These are phyloP conservation scores for Morella rubra DNA, from an alignment of 306 rosid genomes.

Conservation along the genomic window DNA sequence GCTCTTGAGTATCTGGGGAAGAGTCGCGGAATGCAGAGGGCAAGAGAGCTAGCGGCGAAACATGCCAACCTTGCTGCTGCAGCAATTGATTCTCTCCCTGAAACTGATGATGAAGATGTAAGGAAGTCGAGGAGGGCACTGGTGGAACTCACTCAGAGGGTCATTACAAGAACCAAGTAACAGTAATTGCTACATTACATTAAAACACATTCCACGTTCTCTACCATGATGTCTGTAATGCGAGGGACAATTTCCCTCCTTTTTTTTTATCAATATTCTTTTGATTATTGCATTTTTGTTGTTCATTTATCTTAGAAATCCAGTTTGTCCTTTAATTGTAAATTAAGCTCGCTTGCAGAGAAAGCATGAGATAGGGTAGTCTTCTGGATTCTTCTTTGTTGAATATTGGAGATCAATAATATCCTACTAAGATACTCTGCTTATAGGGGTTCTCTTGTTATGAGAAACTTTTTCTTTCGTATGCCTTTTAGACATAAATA, in stretches of 20 bases:
- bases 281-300: conserved; percentile 3
- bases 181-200: conserved; percentile 4
- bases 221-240: conserved; percentile 1
- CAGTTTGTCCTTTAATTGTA: background rate
- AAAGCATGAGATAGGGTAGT: background rate
- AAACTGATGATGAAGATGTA: conserved; percentile 66
- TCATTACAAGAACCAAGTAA: conserved; percentile 82
- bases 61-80: conserved; percentile 88
- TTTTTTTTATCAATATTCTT: conserved; percentile 14
- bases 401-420: no score
- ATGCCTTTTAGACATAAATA: no score
- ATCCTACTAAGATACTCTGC: no score
- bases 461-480: no score
- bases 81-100: conserved; percentile 81
- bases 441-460: no score
- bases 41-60: conserved; percentile 74
- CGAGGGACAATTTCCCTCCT: background rate
- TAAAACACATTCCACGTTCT: background rate
- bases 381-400: no score
- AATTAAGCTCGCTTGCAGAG: background rate
- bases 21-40: conserved; percentile 79
- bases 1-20: conserved; percentile 83
- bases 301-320: conserved; percentile 1
- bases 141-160: conserved; percentile 76
- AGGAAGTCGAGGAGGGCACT: conserved; percentile 82